Evolutionary conservation across 208 protist genomes (phyloP), one percentile per base, ranked within the genome.

Genomic region (Trypanosoma grayi): DNA sequence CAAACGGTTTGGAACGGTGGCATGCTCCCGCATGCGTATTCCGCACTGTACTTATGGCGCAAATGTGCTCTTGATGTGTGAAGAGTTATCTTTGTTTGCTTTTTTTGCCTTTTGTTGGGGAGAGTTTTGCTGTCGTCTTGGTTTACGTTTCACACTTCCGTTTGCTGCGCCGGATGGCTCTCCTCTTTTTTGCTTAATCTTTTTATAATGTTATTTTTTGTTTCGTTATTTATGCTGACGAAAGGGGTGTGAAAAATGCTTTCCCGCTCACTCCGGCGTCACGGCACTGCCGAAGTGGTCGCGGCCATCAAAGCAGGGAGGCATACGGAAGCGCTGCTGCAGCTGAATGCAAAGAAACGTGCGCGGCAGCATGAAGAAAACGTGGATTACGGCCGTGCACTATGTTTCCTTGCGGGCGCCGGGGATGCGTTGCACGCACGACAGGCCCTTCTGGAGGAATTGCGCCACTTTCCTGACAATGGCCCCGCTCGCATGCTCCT

Each of bases 361-460:
- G 46, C 52, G 24, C 66, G 59, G 11, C 20, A 60, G 40, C 39
- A 9, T 43, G 61, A 63, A 18, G 75, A 70, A 40, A 45, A 81
- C 25, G 52, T 90, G 3, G 83, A 93, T 58, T 90, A 87, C 59
- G 75, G 67, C 51, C 76, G 84, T 36, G 87, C 81, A 4, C 58
- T 91, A 47, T 87, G 78, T 53, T 87, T 93, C 48, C 60, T 93
- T 20, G 34, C 57, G 9, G 57, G 30, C 16, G 28, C 54, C n/a
- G 30, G 74, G 20, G 66, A 83, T 66, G n/a, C 51, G 0, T 58
- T 93, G 9, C 50, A 85, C 34, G 83, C 81, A 10, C 73, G 83
- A 13, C 87, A 93, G 36, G 75, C 81, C 36, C 61, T 89, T 18
- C 57, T 93, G 55, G 83, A 89, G 59, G 83, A 93, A 50, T 70